Evolutionary conservation across 1,139 yeast species (phyloP).

Genomic region (Tardiomyces depauwii): DNA sequence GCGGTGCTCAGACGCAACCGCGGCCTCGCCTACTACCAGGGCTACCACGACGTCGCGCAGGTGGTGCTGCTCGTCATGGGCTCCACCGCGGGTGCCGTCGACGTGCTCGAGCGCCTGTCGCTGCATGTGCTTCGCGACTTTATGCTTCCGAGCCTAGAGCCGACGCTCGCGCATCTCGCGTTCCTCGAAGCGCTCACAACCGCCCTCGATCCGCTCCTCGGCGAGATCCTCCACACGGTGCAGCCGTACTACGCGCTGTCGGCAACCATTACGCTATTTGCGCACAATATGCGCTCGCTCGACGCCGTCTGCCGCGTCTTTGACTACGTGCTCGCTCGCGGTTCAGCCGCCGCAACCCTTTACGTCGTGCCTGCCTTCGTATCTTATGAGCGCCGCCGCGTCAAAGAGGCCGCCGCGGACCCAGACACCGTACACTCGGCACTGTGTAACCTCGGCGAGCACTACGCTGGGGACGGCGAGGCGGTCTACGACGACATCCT

Average conservation of each 20-base stretch:
- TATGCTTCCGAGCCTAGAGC: slow-evolving; percentile 60
- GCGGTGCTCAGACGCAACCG: slow-evolving; percentile 53
- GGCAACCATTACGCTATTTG: slow-evolving; percentile 62
- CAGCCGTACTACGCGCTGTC: slow-evolving; percentile 60
- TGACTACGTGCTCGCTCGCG: slow-evolving; percentile 48
- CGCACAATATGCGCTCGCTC: slow-evolving; percentile 55
- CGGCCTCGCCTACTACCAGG: slow-evolving; percentile 69
- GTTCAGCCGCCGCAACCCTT: slow-evolving; percentile 32
- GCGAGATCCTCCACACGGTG: slow-evolving; percentile 34
- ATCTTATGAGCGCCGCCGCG: slow-evolving; percentile 30
- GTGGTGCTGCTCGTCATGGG: slow-evolving; percentile 49
- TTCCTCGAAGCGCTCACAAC: slow-evolving; percentile 54
- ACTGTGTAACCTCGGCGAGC: slow-evolving; percentile 16
- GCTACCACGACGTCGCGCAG: slow-evolving; percentile 80
- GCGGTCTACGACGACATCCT: slow-evolving; percentile 8
- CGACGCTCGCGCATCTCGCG: slow-evolving; percentile 53
- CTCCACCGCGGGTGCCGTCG: slow-evolving; percentile 24
- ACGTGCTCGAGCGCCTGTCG: slow-evolving; percentile 46
- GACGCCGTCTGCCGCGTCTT: slow-evolving; percentile 46
- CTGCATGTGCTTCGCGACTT: slow-evolving; percentile 66
- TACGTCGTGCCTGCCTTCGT: slow-evolving; percentile 51
- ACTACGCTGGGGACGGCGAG: slow-evolving; percentile 8
- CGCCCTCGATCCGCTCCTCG: slow-evolving; percentile 40
- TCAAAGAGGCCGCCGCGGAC: slow-evolving; percentile 24
- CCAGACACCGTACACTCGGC: slow-evolving; percentile 22